Conservation (phyloP, 108 stramenopile species). For the Cyclotella cryptica region DNA sequence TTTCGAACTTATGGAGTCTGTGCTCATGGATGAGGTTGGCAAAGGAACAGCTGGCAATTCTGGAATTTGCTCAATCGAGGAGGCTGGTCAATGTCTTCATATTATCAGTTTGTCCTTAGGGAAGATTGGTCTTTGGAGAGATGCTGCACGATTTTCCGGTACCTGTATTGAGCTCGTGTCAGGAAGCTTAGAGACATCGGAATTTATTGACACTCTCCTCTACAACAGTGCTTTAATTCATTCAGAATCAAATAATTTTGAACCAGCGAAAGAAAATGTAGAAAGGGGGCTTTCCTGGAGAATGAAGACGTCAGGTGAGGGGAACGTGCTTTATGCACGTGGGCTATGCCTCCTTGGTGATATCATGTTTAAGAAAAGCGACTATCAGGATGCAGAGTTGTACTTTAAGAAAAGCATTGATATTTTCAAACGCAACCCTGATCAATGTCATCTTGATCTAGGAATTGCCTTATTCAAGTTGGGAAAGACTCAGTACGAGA, state of each 20-base stretch:
- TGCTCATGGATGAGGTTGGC: constrained; percentile 34
- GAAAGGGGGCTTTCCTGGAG: constrained; percentile 67
- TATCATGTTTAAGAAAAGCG: constrained; percentile 68
- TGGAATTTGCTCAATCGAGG: constrained; percentile 46
- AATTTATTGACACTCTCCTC: constrained; percentile 69
- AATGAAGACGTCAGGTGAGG: constrained; percentile 60
- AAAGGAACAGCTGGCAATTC: constrained; percentile 15
- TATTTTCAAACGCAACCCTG: constrained; percentile 65
- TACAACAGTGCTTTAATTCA: constrained; percentile 74
- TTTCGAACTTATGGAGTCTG: constrained; percentile 27
- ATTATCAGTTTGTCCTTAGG: constrained; percentile 80
- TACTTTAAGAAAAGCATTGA: constrained; percentile 74
- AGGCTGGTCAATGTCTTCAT: constrained; percentile 72
- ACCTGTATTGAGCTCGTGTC: constrained; percentile 67
- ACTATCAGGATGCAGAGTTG: constrained; percentile 70
- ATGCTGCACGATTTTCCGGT: constrained; percentile 75
- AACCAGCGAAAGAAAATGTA: constrained; percentile 55
- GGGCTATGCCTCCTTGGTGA: constrained; percentile 75
- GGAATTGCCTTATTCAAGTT: constrained; percentile 78
- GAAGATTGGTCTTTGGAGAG: constrained; percentile 71
- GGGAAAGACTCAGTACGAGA: constrained; percentile 74
- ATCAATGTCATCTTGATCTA: constrained; percentile 62
- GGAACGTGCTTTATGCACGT: constrained; percentile 69
- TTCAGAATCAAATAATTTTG: constrained; percentile 67
- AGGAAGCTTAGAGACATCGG: constrained; percentile 57